These are phyloP conservation scores for Huntiella bhutanensis DNA, from an alignment of 2,329 filamentous ascomycete genomes.

Conservation along the genomic window DNA sequence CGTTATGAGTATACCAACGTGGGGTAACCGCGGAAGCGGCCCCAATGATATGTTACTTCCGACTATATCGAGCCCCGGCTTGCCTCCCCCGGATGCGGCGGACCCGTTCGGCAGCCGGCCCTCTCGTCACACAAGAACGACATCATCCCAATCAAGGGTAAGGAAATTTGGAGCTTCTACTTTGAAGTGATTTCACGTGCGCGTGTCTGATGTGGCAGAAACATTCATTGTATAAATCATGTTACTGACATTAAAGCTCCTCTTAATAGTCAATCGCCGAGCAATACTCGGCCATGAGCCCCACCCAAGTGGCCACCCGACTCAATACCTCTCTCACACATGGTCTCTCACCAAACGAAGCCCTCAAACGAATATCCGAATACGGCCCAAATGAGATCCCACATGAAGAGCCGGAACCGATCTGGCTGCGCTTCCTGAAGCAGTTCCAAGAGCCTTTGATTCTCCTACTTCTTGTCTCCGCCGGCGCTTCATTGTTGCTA, in stretches of 20 bases:
- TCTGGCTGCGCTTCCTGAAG: slow-evolving; percentile 89
- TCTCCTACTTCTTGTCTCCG: slow-evolving; percentile 73
- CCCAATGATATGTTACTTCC: slow-evolving; percentile 10
- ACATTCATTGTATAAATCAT: not conserved
- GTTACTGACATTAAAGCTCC: slow-evolving; percentile 11
- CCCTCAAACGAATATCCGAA: slow-evolving; percentile 56
- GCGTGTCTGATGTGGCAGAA: not conserved
- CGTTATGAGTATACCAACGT: slow-evolving; percentile 10
- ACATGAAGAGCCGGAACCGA: slow-evolving; percentile 77
- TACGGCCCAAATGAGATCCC: slow-evolving; percentile 89
- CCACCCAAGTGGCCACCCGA: slow-evolving; percentile 56
- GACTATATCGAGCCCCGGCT: slow-evolving; percentile 9
- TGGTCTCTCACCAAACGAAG: slow-evolving; percentile 66
- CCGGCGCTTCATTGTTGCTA: slow-evolving; percentile 71
- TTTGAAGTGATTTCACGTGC: too few relatives aligned
- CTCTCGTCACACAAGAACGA: slow-evolving; percentile 27
- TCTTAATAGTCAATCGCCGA: slow-evolving; percentile 30
- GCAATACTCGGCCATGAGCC: slow-evolving; percentile 48
- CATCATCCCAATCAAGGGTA: slow-evolving; percentile 37
- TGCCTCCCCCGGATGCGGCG: slow-evolving; percentile 15
- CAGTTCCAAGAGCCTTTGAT: slow-evolving; percentile 96
- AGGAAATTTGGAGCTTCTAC: slow-evolving; percentile 12
- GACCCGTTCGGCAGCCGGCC: slow-evolving; percentile 15
- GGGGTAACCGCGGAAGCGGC: slow-evolving; percentile 8
- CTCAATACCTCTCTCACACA: slow-evolving; percentile 67